Evolutionary conservation across 805 yeast genomes (phyloP).

Genomic region (Clavispora asparagi): DNA sequence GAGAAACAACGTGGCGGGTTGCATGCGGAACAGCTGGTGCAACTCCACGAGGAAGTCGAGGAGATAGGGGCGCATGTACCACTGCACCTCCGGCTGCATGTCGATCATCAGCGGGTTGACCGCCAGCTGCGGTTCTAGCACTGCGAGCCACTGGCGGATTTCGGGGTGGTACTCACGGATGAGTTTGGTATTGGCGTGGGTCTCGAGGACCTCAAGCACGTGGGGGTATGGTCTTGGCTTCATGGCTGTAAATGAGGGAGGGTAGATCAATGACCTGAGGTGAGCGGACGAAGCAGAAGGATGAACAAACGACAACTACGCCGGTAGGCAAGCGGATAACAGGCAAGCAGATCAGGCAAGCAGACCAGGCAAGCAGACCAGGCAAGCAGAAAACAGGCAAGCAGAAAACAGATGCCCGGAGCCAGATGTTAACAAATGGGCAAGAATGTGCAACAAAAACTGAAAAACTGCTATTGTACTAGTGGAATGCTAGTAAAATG

Average conservation of each 20-base stretch:
- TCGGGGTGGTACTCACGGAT: constrained; percentile 39
- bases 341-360: too few relatives aligned
- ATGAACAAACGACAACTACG: too few relatives aligned
- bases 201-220: constrained; percentile 44
- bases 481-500: too few relatives aligned
- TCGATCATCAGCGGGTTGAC: constrained; percentile 50
- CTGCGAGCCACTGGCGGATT: constrained; percentile 33
- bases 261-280: too few relatives aligned
- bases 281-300: too few relatives aligned
- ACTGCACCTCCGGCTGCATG: constrained; percentile 42
- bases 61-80: constrained; percentile 44
- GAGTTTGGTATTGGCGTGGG: constrained; percentile 38
- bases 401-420: too few relatives aligned
- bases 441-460: too few relatives aligned
- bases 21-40: constrained; percentile 37
- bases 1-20: constrained; percentile 38
- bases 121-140: constrained; percentile 35
- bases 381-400: too few relatives aligned
- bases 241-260: not conserved
- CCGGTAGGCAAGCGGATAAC: too few relatives aligned
- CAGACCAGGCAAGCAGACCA: too few relatives aligned
- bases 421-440: too few relatives aligned
- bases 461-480: too few relatives aligned
- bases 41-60: constrained; percentile 41
- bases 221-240: constrained; percentile 34